Base-by-base conservation (phyloP, 2,329 filamentous ascomycete species). In the Fusarium illudens region DNA sequence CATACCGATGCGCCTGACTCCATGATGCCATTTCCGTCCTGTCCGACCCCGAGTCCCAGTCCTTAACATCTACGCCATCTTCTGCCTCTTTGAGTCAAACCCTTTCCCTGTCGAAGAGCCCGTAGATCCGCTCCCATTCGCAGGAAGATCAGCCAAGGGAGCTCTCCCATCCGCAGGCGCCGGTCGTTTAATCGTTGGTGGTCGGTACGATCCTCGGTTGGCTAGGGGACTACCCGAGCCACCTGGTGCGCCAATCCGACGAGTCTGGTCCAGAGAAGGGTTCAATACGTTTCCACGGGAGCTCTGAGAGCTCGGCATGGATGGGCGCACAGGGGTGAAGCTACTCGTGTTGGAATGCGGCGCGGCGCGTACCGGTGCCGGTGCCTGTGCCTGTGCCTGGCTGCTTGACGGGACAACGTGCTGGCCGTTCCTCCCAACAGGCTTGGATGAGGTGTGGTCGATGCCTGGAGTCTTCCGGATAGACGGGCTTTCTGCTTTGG, bases 401-500 rank as follows among this genome's bases (percentile, higher is more conserved):
- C 71, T 76, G 66, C 59, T 73, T n/a, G 74, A 48, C 1, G 84
- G 82, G 1, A 83, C 76, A 1, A 88, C 80, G 60, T 89, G 86
- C 65, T 86, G 82, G 0, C 84, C 80, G 46, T 82, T 84, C 65
- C 85, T 86, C 4, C 85, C 86, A 2, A 97, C 81, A 0, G 94
- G 93, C 54, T 90, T 90, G 5, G 92, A 94, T 53, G 88, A 90
- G 20, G 82, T 89, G 75, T 96, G 93, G 73, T 97, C 93, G 36
- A 97, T 86, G 3, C 94, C 94, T 0, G 92, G 91, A 0, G 95
- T 97, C 76, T 95, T 94, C 64, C 93, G 88, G 75, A 97, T 94
- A 1, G 94, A 96, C 0, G 94, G 94, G 64, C 90, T 93, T 73
- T 94, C 91, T 6, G 89, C 85, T 60, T 89, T 89, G 3, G 91